Evolutionary conservation across 2,329 filamentous ascomycete species (phyloP), one percentile per base, ranked within the genome.

Genomic region (Scedosporium aurantiacum): DNA sequence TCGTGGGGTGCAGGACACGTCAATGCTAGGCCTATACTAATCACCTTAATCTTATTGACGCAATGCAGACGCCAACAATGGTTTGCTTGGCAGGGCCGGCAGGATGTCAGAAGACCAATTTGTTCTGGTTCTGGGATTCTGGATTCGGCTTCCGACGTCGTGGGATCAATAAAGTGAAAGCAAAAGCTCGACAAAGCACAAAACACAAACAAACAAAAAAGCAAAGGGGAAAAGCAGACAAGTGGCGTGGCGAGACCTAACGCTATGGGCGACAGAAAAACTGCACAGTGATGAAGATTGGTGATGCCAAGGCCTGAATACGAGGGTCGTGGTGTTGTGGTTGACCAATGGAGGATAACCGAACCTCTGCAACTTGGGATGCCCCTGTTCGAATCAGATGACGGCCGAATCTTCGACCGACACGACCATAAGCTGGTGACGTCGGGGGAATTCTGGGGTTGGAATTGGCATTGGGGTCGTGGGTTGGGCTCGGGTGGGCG

Each of bases 241-340:
- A 12, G 32, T 37, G 32, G 32, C 32, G 32, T 37, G 32, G 32
- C 32, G 32, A 37, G 32, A 37, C 32, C 32, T 12, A 12, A 37
- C 10, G 32, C 32, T 37, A 37, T 37, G 32, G 32, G 32, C 32
- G 5, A 37, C 10, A 37, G 32, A 37, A 12, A 37, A 37, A n/a
- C n/a, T 12, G 10, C 32, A n/a, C 2, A 37, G 32, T 4, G 6
- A 18, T 18, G 23, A 58, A 32, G 32, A 32, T 41, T 18, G n/a
- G 56, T 59, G 57, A 23, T 27, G 58, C 58, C 58, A 60, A 60
- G 58, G 25, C 25, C 4, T 60, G 58, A 60, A 60, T 60, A 60
- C 58, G 58, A 60, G 58, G 43, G 41, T 6, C 18, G 28, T 28
- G 45, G 58, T 27, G 25, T 23, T 27, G 43, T 27, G 21, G 43